Base-by-base conservation (phyloP, 2,329 filamentous ascomycete genomes). In the Arthrobotrys sinensis region DNA sequence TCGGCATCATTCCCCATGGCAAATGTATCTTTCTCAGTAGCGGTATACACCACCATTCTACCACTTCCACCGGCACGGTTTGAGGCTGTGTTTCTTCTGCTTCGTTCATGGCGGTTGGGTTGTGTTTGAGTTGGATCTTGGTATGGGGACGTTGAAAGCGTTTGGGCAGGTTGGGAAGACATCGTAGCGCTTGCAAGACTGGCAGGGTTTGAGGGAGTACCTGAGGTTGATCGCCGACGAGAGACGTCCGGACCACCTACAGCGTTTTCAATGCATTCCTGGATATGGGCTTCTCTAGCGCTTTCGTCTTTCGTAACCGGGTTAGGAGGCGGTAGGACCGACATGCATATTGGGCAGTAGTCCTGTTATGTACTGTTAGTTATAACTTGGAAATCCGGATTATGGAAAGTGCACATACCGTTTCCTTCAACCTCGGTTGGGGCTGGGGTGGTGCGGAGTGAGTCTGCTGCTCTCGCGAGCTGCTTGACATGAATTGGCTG, bases 21-120 rank as follows among this genome's bases (percentile, higher is more conserved):
- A 72, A 86, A 87, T 4, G 78, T 81, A 79, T 88, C 87, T 80
- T 88, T 88, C 80, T 88, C 87, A 0, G 85, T 87, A 0, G 87
- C 87, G 6, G 83, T 83, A 80, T 87, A 88, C 2, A 85, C 82
- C 7, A 86, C 84, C 85, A 88, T 87, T 21, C 86, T 84, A 12
- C 80, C 55, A 19, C 55, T 60, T 10, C 53, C 82, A 8, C 79
- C 80, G 3, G 82, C 82, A 19, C 72, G 55, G 45, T 60, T 69
- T 0, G 57, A 69, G 57, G 70, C 82, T 64, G 84, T 83, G 80
- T 52, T 81, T 63, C 32, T 52, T 45, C 40, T 68, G 48, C 66
- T 60, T 28, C 53, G 79, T 73, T 69, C 21, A 66, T 69, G 38
- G 36, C 36, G 32, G 14, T 43, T 65, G 40, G 48, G 50, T 28